phyloP scores from a whole-genome alignment of 352 stramenopile genomes.

The Achlya hypogyna region DNA sequence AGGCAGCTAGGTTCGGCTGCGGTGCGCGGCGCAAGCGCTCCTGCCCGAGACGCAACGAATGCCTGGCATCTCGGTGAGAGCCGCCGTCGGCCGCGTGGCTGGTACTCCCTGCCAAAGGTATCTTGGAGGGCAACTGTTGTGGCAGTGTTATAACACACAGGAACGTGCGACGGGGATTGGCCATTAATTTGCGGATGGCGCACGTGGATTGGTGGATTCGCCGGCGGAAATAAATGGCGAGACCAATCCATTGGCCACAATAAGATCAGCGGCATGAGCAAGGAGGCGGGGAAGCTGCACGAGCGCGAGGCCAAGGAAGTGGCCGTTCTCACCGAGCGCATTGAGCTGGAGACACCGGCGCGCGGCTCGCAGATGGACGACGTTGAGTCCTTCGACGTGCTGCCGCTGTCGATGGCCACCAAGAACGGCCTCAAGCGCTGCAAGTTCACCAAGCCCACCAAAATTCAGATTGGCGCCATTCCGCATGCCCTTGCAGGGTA shows the following conservation, averaged over 20 bases:
- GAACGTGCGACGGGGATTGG: too few species aligned
- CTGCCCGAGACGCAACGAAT: too few species aligned
- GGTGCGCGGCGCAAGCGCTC: too few species aligned
- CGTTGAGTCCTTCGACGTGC: slow-evolving; percentile 68
- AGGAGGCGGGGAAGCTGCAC: slow-evolving; percentile 31
- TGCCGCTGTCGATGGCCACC: slow-evolving; percentile 76
- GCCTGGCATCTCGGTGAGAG: too few species aligned
- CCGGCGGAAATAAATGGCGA: slow-evolving; percentile 16
- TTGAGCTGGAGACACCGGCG: slow-evolving; percentile 60
- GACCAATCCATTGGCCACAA: slow-evolving; percentile 4
- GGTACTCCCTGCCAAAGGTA: too few species aligned
- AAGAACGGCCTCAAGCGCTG: slow-evolving; percentile 55
- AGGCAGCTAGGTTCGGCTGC: too few species aligned
- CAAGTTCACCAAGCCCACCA: slow-evolving; percentile 79
- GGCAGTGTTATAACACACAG: too few species aligned
- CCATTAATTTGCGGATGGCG: too few species aligned
- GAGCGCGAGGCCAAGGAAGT: slow-evolving; percentile 67
- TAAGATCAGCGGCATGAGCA: slow-evolving; percentile 4
- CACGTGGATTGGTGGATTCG: too few species aligned
- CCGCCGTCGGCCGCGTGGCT: too few species aligned
- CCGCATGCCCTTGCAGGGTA: slow-evolving; percentile 74
- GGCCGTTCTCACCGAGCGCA: slow-evolving; percentile 46
- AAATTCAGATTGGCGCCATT: slow-evolving; percentile 83
- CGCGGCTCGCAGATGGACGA: slow-evolving; percentile 69
- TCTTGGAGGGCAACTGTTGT: too few species aligned